These are phyloP conservation scores for Euphorbia corollata DNA, from an alignment of 441 rosid genomes.

Conservation along the genomic window DNA sequence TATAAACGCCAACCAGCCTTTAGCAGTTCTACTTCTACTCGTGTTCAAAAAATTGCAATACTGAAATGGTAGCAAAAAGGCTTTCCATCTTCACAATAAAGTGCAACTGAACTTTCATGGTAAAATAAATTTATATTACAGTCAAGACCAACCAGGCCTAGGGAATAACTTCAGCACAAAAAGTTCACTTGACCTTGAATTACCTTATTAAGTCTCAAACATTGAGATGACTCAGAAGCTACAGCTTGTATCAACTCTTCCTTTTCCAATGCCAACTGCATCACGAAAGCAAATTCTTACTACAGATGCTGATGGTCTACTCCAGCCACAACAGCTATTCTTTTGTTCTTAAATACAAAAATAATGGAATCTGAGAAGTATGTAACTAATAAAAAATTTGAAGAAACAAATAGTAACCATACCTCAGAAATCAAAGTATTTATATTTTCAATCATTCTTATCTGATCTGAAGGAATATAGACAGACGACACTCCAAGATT, in stretches of 20 bases:
- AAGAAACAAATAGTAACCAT: conserved; percentile 15
- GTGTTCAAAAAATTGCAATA: background rate
- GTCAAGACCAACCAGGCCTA: too few species aligned
- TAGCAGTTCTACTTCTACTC: background rate
- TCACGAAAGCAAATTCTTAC: conserved; percentile 16
- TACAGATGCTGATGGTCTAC: background rate
- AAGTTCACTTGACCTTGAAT: conserved; percentile 5
- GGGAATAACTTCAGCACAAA: background rate
- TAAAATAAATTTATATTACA: background rate
- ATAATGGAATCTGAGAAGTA: background rate
- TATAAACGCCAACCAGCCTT: background rate
- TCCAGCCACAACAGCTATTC: conserved; percentile 8
- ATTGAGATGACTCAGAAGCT: conserved; percentile 65
- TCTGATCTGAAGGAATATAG: conserved; percentile 73
- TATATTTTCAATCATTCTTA: conserved; percentile 66
- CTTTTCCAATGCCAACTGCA: conserved; percentile 81
- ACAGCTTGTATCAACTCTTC: conserved; percentile 76
- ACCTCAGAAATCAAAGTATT: conserved; percentile 74
- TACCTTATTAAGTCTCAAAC: conserved; percentile 72
- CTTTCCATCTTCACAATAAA: background rate
- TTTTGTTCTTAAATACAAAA: background rate
- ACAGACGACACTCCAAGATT: conserved; percentile 44
- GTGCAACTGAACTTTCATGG: background rate
- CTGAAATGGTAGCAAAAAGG: background rate
- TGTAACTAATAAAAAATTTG: too few species aligned